phyloP scores from a whole-genome alignment of 106 monocot genomes.

The Phalaenopsis aphrodite region DNA sequence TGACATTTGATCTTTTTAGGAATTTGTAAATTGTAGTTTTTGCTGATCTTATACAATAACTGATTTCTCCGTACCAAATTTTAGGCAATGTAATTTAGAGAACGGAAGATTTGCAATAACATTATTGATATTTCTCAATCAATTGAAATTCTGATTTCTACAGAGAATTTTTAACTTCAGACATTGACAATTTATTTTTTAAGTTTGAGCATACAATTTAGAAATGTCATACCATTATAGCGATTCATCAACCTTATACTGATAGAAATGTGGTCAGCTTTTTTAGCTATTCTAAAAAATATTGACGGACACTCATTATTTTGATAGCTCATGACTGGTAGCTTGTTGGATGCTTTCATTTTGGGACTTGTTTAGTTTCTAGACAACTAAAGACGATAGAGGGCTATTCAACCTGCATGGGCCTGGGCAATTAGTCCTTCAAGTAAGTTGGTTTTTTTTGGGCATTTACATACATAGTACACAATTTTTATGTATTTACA shows the following conservation, averaged over 20 bases:
- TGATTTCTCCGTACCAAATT: background rate
- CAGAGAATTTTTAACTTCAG: background rate
- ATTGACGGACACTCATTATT: no score
- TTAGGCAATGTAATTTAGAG: background rate
- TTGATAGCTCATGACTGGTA: no score
- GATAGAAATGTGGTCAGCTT: no score
- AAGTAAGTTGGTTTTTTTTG: no score
- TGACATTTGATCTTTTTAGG: conserved; percentile 24
- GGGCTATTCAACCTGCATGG: no score
- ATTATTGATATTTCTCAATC: background rate
- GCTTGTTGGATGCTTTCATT: no score
- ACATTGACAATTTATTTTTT: background rate
- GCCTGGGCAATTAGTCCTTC: no score
- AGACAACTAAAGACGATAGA: no score
- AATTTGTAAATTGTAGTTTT: conserved; percentile 72
- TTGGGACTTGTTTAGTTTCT: no score
- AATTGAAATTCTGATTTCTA: background rate
- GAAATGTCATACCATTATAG: background rate
- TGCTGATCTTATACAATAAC: conserved; percentile 18
- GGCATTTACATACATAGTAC: no score
- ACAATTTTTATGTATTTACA: no score
- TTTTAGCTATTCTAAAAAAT: no score
- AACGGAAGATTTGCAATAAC: background rate
- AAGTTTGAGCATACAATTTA: background rate
- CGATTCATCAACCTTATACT: background rate